Evolutionary conservation across 2,329 filamentous ascomycete genomes (phyloP).

Genomic region (Elsinoe necatrix): DNA sequence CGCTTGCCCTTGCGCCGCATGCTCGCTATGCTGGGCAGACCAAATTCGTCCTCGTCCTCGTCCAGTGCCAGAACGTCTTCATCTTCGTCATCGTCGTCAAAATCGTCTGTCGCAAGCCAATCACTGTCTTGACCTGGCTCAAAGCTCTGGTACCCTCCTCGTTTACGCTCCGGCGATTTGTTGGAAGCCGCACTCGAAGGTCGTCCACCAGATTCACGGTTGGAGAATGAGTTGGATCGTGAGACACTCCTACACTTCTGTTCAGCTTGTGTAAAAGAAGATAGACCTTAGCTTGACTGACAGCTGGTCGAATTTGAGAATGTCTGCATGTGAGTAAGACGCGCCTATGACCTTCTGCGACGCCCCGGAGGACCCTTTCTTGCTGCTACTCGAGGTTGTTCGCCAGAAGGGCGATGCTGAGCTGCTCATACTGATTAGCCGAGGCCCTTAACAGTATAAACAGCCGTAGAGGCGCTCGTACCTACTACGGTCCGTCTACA

Average conservation of each 20-base stretch:
- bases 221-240: slow-evolving; percentile 67
- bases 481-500: slow-evolving; percentile 31
- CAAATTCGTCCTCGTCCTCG: slow-evolving; percentile 90
- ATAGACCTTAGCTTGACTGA: slow-evolving; percentile 37
- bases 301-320: slow-evolving; percentile 78
- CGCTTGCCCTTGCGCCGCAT: slow-evolving; percentile 65
- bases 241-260: slow-evolving; percentile 38
- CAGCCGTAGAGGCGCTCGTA: neutral
- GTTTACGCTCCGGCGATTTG: slow-evolving; percentile 47
- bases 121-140: slow-evolving; percentile 73
- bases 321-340: slow-evolving; percentile 92
- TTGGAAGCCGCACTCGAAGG: slow-evolving; percentile 47
- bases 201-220: slow-evolving; percentile 48
- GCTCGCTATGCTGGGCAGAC: slow-evolving; percentile 81
- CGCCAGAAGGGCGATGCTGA: slow-evolving; percentile 86
- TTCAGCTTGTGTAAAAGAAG: slow-evolving; percentile 9
- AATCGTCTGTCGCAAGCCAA: slow-evolving; percentile 62
- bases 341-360: slow-evolving; percentile 77
- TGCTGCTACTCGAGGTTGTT: slow-evolving; percentile 42
- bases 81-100: slow-evolving; percentile 47
- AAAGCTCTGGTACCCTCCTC: slow-evolving; percentile 65
- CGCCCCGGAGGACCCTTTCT: slow-evolving; percentile 49
- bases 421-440: slow-evolving; percentile 38
- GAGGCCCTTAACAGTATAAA: neutral
- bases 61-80: slow-evolving; percentile 68